Percentiles rank a stretch among this genome's conserved stretches.
phyloP scores from a whole-genome alignment of 2,329 filamentous ascomycete genomes.

The Daldinia sp. region DNA sequence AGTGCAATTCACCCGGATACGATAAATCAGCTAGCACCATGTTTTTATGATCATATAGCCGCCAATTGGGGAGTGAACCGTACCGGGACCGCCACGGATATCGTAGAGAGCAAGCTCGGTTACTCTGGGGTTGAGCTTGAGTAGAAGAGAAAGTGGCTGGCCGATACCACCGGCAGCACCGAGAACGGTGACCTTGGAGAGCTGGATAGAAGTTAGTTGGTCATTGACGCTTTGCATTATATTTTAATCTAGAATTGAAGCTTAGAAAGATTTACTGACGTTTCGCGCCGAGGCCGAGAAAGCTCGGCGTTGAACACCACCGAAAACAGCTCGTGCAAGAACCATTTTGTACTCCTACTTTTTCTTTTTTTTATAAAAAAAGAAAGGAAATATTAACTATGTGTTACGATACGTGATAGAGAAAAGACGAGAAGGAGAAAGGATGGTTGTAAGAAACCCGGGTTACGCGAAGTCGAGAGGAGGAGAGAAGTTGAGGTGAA shows the following conservation, averaged over 20 bases:
- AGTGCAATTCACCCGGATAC: constrained; percentile 4
- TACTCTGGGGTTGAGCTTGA: constrained; percentile 98
- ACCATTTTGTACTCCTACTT: constrained; percentile 39
- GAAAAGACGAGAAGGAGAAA: not conserved
- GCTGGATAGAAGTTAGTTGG: constrained; percentile 58
- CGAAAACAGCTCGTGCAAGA: constrained; percentile 46
- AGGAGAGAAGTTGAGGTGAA: constrained; percentile 1
- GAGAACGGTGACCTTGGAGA: constrained; percentile 97
- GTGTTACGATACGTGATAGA: not conserved
- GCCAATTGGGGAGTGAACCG: constrained; percentile 46
- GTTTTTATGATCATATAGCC: not conserved
- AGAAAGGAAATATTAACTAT: constrained; percentile 1
- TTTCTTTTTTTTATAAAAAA: constrained; percentile 5
- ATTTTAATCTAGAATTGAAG: constrained; percentile 3
- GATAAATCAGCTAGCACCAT: not conserved
- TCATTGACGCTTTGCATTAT: not conserved
- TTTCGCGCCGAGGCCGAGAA: constrained; percentile 82
- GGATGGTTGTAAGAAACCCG: not conserved
- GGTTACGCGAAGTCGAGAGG: not conserved
- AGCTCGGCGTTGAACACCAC: constrained; percentile 73
- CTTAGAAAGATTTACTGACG: constrained; percentile 57
- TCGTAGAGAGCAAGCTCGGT: constrained; percentile 96
- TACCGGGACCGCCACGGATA: constrained; percentile 93
- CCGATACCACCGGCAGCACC: constrained; percentile 98
- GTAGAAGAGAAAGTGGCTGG: constrained; percentile 94